phyloP scores from a whole-genome alignment of 768 basidiomycete species.

The Mycena olivaceomarginata region DNA sequence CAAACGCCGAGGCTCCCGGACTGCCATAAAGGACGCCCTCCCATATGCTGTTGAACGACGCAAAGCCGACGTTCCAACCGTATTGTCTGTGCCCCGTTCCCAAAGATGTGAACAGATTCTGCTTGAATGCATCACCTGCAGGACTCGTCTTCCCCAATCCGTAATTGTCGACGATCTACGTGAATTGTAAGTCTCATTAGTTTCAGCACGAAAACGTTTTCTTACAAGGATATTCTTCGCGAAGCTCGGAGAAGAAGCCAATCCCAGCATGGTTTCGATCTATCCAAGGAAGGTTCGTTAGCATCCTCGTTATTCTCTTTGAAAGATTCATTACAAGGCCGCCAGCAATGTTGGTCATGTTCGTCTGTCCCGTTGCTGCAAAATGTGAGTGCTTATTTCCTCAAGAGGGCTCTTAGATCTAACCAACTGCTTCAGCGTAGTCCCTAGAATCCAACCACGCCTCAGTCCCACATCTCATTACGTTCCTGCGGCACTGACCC shows the following conservation, averaged over 20 bases:
- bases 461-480: background rate
- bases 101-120: conserved; percentile 58
- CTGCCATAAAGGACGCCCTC: conserved; percentile 54
- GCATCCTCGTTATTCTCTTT: background rate
- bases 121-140: conserved; percentile 61
- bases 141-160: conserved; percentile 59
- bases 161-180: conserved; percentile 58
- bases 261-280: conserved; percentile 53
- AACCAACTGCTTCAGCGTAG: conserved; percentile 35
- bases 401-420: background rate
- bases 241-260: conserved; percentile 61
- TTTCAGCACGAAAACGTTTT: background rate
- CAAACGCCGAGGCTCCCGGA: conserved; percentile 62
- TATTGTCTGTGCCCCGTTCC: conserved; percentile 48
- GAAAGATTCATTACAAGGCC: conserved; percentile 50
- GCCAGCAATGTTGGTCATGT: conserved; percentile 56
- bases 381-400: conserved; percentile 4
- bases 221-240: conserved; percentile 63
- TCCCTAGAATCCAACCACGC: conserved; percentile 18
- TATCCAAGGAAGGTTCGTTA: background rate
- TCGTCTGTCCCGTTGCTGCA: conserved; percentile 54
- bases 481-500: conserved; percentile 53
- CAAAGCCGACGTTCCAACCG: conserved; percentile 60
- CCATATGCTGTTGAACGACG: conserved; percentile 57
- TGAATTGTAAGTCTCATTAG: background rate